Base-by-base conservation (phyloP, 257 asterid species). In the Solanum sparsipilum region DNA sequence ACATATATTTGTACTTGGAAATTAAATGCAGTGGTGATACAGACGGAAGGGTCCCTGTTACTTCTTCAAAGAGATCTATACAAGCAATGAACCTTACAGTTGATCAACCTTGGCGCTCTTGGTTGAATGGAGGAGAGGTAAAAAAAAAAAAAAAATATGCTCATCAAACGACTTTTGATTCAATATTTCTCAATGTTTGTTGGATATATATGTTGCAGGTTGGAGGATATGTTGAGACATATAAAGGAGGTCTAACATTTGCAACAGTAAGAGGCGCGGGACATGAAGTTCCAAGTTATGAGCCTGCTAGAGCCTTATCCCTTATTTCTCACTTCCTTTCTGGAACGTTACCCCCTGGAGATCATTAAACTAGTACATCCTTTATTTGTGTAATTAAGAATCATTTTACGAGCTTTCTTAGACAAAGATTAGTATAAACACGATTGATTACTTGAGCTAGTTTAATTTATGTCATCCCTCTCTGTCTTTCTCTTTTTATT, bases 11-110 rank as follows among this genome's bases (percentile, higher is more conserved):
- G 15, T 13, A 78, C 84, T 41, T 41, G 84, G 9, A 36, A 10
- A 36, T 9, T 8, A 13, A 35, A 15, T 81, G 41, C 58, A 88
- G 90, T 31, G 90, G 90, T 5, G 90, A 88, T 16, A 75, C 52
- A 13, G 90, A 88, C 75, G 90, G 88, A 84, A 84, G 88, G 25
- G 90, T 88, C 1, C 90, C 90, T 5, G 86, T 88, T 12, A 88
- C 90, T 27, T 88, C 90, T 27, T n/a, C 90, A 52, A 78, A 85
- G 27, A 84, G 70, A 39, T 88, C 90, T 6, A 84, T 84, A 10
- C 23, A 84, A 13, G 90, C 52, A 25, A 84, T 88, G 72, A 85
- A 88, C 9, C 86, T 88, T 35, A 39, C 70, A 2, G 84, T 88
- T 32, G 38, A 78, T 5, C 32, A 60, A n/a, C 20, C 86, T 3